phyloP scores from a whole-genome alignment of 2,329 filamentous ascomycete species.

The Aaosphaeria pasadenensis region DNA sequence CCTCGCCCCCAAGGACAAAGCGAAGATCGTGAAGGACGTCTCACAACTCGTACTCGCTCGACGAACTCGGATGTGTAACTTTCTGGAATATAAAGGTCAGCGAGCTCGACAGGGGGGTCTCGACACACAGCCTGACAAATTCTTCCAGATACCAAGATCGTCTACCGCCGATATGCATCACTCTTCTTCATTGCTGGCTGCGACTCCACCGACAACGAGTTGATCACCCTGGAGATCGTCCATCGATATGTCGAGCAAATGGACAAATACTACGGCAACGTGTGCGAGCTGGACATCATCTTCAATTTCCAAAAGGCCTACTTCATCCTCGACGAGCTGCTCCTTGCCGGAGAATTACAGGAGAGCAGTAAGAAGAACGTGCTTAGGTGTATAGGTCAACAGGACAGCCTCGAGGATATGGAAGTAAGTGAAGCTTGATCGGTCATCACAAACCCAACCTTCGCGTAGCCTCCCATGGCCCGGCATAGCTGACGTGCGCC shows the following conservation, averaged over 20 bases:
- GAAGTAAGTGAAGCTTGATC: conserved; percentile 68
- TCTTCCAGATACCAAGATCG: conserved; percentile 85
- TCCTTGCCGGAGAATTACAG: conserved; percentile 94
- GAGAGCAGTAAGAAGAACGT: conserved; percentile 99
- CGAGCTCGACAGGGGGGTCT: conserved; percentile 10
- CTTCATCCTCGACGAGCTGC: conserved; percentile 95
- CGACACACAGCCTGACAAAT: conserved; percentile 22
- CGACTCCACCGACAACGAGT: conserved; percentile 94
- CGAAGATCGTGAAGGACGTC: conserved; percentile 99
- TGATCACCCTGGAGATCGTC: conserved; percentile 97
- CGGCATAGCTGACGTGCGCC: conserved; percentile 41
- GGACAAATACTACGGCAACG: conserved; percentile 99
- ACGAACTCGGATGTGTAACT: conserved; percentile 99
- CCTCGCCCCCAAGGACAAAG: conserved; percentile 95
- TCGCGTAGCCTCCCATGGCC: conserved; percentile 17
- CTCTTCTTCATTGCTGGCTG: conserved; percentile 99
- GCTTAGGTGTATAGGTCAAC: conserved; percentile 89
- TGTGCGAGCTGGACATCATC: conserved; percentile 98
- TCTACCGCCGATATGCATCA: conserved; percentile 97
- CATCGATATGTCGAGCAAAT: conserved; percentile 99
- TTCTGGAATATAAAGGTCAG: conserved; percentile 96
- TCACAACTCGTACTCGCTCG: conserved; percentile 94
- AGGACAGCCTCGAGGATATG: conserved; percentile 97
- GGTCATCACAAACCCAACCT: conserved; percentile 5
- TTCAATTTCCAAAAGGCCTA: conserved; percentile 99